phyloP scores from a whole-genome alignment of 1,139 yeast species.

The Candida sojae region DNA sequence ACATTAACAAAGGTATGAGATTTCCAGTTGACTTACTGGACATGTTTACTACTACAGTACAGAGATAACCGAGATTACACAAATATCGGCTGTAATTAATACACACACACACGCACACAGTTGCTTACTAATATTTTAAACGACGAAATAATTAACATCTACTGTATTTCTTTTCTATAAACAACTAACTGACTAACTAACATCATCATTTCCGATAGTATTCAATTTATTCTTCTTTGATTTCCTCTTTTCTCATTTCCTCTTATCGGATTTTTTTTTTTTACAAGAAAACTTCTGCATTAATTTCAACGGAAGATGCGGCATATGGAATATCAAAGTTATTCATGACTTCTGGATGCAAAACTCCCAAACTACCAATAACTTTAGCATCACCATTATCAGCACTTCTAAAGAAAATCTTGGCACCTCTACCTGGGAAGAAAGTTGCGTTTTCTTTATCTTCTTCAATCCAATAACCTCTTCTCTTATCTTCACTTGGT shows the following conservation, averaged over 20 bases:
- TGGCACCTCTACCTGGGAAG: conserved; percentile 98
- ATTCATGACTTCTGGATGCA: conserved; percentile 92
- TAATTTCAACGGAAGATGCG: conserved; percentile 85
- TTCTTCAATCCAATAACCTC: conserved; percentile 87
- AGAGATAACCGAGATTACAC: not conserved
- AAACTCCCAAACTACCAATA: conserved; percentile 87
- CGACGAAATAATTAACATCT: no score
- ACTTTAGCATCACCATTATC: conserved; percentile 56
- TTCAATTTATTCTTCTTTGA: no score
- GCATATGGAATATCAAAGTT: conserved; percentile 92
- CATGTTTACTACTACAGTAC: no score
- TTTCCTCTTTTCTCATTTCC: not conserved
- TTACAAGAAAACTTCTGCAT: conserved; percentile 73
- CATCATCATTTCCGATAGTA: no score
- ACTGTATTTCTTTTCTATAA: no score
- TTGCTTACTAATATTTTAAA: no score
- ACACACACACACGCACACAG: no score
- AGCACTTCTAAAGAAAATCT: conserved; percentile 67
- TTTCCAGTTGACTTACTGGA: no score
- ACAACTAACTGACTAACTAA: no score
- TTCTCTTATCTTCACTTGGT: conserved; percentile 48
- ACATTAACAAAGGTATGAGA: no score
- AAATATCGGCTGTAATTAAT: no score
- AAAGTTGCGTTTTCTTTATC: conserved; percentile 69
- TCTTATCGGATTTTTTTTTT: no score